phyloP scores from a whole-genome alignment of 73 alveolate genomes.

The Paramecium sonneborni region DNA sequence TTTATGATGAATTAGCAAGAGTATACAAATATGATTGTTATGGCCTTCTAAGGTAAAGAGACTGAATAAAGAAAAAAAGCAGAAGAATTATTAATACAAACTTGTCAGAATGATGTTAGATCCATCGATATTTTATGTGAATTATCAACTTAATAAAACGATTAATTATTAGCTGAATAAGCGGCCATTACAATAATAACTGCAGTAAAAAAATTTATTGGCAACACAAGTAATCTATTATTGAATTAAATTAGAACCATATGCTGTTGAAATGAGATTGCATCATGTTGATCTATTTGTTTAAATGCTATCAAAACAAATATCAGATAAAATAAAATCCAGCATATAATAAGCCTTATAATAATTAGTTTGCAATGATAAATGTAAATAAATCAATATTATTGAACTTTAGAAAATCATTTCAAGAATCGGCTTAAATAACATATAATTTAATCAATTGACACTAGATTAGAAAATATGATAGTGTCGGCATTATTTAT shows the following conservation, averaged over 20 bases:
- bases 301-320: background rate
- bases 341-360: background rate
- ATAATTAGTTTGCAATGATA: background rate
- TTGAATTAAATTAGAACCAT: background rate
- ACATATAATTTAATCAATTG: background rate
- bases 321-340: background rate
- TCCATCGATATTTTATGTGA: background rate
- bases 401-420: background rate
- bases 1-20: background rate
- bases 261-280: background rate
- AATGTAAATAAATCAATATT: background rate
- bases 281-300: slow-evolving; percentile 37
- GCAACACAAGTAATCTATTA: background rate
- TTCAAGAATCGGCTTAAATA: background rate
- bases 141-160: background rate
- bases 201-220: background rate
- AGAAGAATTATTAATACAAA: background rate
- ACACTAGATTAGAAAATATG: background rate
- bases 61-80: background rate
- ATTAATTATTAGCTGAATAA: background rate
- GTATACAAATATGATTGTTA: background rate
- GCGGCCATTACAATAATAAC: background rate
- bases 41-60: background rate
- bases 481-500: background rate
- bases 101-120: background rate